phyloP scores from a whole-genome alignment of 805 yeast species.

The Sugiyamaella boreocaroliniensis region DNA sequence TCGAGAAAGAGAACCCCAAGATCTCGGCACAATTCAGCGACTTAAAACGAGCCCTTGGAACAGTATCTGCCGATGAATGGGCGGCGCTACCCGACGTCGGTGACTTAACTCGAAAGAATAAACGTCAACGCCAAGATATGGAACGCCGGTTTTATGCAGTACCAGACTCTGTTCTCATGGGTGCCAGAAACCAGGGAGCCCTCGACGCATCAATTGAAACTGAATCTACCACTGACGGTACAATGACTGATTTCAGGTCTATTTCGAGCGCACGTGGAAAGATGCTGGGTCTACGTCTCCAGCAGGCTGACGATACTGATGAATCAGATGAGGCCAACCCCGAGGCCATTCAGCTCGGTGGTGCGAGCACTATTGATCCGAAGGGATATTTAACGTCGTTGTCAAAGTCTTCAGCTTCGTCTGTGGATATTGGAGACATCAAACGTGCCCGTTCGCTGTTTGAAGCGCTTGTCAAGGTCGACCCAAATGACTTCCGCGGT shows the following conservation, averaged over 20 bases:
- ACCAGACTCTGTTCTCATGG: slow-evolving; percentile 60
- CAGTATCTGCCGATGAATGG: slow-evolving; percentile 71
- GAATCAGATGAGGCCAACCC: background rate
- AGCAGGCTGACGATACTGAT: slow-evolving; percentile 27
- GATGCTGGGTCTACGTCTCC: slow-evolving; percentile 50
- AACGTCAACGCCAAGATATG: slow-evolving; percentile 56
- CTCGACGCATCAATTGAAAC: slow-evolving; percentile 30
- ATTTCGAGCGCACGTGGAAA: slow-evolving; percentile 60
- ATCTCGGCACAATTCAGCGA: slow-evolving; percentile 58
- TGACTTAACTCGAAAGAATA: slow-evolving; percentile 75
- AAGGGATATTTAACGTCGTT: slow-evolving; percentile 40
- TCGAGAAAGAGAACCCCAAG: slow-evolving; percentile 24
- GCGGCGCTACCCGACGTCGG: slow-evolving; percentile 76
- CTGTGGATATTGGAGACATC: slow-evolving; percentile 45
- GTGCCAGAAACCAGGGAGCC: slow-evolving; percentile 28
- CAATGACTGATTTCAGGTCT: slow-evolving; percentile 42
- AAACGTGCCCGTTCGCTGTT: slow-evolving; percentile 53
- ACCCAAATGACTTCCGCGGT: slow-evolving; percentile 65
- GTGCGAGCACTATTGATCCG: slow-evolving; percentile 31
- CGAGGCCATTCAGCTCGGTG: slow-evolving; percentile 6
- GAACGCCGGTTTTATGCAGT: slow-evolving; percentile 72
- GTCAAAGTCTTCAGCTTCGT: slow-evolving; percentile 22
- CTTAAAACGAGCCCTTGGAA: slow-evolving; percentile 53
- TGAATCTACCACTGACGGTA: slow-evolving; percentile 16
- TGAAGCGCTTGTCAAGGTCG: slow-evolving; percentile 59